Evolutionary conservation across 805 yeast species (phyloP), one percentile per base, ranked within the genome.

Genomic region (Suhomyces emberorum): DNA sequence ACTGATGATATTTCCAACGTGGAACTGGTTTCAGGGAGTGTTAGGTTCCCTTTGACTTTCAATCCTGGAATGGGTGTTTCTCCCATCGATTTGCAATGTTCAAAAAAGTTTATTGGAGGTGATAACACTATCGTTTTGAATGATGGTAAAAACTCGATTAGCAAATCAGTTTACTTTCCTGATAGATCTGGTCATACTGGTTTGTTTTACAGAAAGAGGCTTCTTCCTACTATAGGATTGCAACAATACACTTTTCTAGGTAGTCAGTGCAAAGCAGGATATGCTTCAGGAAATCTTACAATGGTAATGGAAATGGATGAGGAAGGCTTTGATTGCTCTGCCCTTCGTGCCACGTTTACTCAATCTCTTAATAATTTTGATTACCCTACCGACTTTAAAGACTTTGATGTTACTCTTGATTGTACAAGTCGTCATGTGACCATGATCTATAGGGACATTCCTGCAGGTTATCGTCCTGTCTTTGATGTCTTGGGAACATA

Each of bases 391-490:
- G 7, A 10, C n/a, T 8, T 11, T 5, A 34, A 10, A 16, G 15
- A 16, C 9, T 17, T 15, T 7, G 4, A 7, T 10, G 6, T 11
- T 17, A 16, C 6, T n/a, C n/a, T n/a, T n/a, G n/a, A n/a, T n/a
- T n/a, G n/a, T n/a, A n/a, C n/a, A n/a, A n/a, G n/a, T n/a, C n/a
- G n/a, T n/a, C n/a, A n/a, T n/a, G n/a, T n/a, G n/a, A n/a, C 19
- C 2, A 24, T 37, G 10, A 36, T 17, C 15, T 57, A 49, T 39
- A 18, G 20, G 7, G 51, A 50, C 35, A 25, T 59, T 21, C 61
- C 63, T 6, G 57, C 59, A 2, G 64, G 63, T 3, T 53, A 44
- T 37, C 41, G 57, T 15, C 54, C 57, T 7, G 8, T 7, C 12
- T 17, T 32, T 18, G 34, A 32, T 15, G 8, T 15, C n/a, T n/a